phyloP scores from a whole-genome alignment of 2,329 filamentous ascomycete genomes.

The Pseudogymnoascus sp. region DNA sequence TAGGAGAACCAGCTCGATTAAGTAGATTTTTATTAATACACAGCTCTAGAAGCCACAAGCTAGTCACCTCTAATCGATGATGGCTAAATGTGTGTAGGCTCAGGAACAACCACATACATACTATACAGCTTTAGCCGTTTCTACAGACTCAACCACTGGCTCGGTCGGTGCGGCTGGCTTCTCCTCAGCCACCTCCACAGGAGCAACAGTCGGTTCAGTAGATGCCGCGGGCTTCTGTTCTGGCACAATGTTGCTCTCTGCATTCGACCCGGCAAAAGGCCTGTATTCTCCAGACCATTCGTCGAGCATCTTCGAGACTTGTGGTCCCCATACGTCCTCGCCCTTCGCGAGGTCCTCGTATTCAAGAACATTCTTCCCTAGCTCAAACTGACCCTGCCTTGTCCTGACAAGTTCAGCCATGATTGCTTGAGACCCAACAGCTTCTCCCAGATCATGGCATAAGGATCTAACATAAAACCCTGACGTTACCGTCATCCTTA shows the following conservation, averaged over 20 bases:
- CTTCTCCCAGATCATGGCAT: constrained; percentile 81
- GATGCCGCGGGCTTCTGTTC: background rate
- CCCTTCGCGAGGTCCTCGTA: constrained; percentile 68
- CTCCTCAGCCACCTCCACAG: background rate
- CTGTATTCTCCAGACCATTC: constrained; percentile 22
- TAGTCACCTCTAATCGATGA: background rate
- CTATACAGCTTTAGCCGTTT: background rate
- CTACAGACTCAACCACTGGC: background rate
- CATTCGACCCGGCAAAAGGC: constrained; percentile 10
- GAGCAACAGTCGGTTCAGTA: background rate
- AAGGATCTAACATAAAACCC: constrained; percentile 96
- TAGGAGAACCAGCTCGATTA: background rate
- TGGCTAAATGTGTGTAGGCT: background rate
- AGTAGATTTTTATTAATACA: constrained; percentile 6
- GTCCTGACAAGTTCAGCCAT: constrained; percentile 80
- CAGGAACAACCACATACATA: background rate
- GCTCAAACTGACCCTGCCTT: constrained; percentile 70
- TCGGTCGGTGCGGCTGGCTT: background rate
- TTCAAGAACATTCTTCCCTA: constrained; percentile 68
- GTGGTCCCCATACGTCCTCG: constrained; percentile 74
- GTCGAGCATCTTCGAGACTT: constrained; percentile 52
- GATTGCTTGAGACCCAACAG: constrained; percentile 69
- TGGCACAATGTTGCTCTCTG: background rate
- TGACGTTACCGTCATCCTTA: constrained; percentile 87
- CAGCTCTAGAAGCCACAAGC: background rate